Base-by-base conservation (phyloP, 2,329 filamentous ascomycete genomes). In the Teratosphaeria epicoccoides region DNA sequence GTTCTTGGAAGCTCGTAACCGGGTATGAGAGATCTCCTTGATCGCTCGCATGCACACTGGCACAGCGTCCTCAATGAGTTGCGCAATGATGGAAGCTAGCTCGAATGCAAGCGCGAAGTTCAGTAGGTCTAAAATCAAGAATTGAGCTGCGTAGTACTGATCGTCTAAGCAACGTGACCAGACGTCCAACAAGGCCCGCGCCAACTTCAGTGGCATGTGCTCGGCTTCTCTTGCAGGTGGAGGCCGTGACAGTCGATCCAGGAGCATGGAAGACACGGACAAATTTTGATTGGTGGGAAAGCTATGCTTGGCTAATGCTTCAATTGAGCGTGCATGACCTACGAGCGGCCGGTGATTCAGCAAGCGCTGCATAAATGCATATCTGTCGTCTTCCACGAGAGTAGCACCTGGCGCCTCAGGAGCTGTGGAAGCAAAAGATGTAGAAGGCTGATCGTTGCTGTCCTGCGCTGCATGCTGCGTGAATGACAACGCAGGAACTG, bases 151-250 rank as follows among this genome's bases (percentile, higher is more conserved):
- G 61, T 82, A 80, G 67, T 80, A 72, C 57, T 74, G 73, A 59
- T 90, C 85, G 10, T 77, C 71, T 6, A 83, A 69, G 63, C 86
- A 89, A 20, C 75, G 76, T 14, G 75, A 74, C 86, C 87, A 91
- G 12, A 91, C 66, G 14, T 76, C 73, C 47, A 87, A 75, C 20
- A 89, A 68, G 25, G 82, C 71, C 47, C 79, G 73, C 48, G 80
- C 81, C 57, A 89, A 82, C 54, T 82, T 79, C 9, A 83, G 71
- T 1, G 85, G 77, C 3, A 87, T 72, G 47, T 70, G 63, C 70
- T 79, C 68, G 70, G 73, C 47, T 71, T 78, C 53, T 71, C 75
- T 49, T 63, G 71, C 50, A 65, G 71, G 46, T 68, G 73, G 49
- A 55, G 82, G 74, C 5, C 73, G 64, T 0, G 83, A 79, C n/a